These are phyloP conservation scores for Microascus cirrosus DNA, from an alignment of 2,329 filamentous ascomycete species.

Conservation along the genomic window DNA sequence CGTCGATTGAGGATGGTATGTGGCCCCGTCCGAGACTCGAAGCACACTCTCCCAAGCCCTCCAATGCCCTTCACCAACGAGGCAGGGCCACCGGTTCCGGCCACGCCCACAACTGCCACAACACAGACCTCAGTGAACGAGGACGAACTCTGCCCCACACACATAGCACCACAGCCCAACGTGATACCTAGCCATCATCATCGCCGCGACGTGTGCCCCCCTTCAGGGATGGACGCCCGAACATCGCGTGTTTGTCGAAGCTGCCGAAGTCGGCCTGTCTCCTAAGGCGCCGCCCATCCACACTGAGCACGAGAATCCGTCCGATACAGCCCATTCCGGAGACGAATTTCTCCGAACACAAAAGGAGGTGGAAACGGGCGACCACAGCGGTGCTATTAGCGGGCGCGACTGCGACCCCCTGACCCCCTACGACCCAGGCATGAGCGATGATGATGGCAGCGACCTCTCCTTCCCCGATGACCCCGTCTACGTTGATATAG, in stretches of 20 bases:
- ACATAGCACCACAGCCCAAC: background rate
- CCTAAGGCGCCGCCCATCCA: background rate
- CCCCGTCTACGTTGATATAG: slow-evolving; percentile 55
- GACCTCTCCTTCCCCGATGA: slow-evolving; percentile 45
- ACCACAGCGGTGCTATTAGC: slow-evolving; percentile 10
- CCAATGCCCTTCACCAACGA: slow-evolving; percentile 5
- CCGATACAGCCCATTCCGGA: background rate
- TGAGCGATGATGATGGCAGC: slow-evolving; percentile 42
- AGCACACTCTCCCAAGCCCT: slow-evolving; percentile 8
- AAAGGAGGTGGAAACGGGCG: slow-evolving; percentile 8
- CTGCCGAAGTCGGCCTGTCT: background rate
- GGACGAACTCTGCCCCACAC: background rate
- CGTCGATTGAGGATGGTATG: slow-evolving; percentile 91
- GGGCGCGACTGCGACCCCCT: slow-evolving; percentile 19
- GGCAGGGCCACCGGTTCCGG: background rate
- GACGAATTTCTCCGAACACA: slow-evolving; percentile 6
- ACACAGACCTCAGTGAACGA: background rate
- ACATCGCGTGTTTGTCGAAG: background rate
- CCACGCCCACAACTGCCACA: background rate
- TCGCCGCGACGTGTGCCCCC: background rate
- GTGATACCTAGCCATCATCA: background rate
- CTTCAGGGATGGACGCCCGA: background rate
- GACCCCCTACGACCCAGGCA: slow-evolving; percentile 29
- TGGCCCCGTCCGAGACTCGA: slow-evolving; percentile 5
- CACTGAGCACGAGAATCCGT: background rate